Evolutionary conservation across 352 stramenopile species (phyloP).

Genomic region (Phytophthora quininea): DNA sequence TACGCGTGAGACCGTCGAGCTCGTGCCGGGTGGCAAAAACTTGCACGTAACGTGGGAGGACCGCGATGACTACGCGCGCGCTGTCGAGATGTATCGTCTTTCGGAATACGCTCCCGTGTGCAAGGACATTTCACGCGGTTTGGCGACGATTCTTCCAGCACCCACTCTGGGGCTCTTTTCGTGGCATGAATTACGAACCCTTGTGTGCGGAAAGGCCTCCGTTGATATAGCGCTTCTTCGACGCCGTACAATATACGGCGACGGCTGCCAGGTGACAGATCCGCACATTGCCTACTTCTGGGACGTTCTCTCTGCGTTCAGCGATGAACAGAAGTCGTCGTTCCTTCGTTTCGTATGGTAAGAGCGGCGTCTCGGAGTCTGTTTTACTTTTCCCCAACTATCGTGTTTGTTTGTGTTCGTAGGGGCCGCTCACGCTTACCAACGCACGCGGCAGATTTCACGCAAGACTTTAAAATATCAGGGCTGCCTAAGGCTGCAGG

Average conservation of each 20-base stretch:
- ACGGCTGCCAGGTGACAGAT: constrained; percentile 86
- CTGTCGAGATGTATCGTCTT: constrained; percentile 81
- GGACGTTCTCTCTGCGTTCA: constrained; percentile 89
- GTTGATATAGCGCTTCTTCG: constrained; percentile 90
- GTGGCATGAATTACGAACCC: constrained; percentile 88
- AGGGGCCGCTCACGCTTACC: constrained; percentile 89
- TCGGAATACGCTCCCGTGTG: constrained; percentile 83
- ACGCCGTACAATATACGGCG: constrained; percentile 89
- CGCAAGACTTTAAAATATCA: constrained; percentile 91
- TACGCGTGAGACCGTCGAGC: constrained; percentile 74
- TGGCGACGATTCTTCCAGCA: constrained; percentile 88
- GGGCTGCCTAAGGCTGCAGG: constrained; percentile 78
- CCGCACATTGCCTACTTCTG: constrained; percentile 92
- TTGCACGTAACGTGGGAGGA: constrained; percentile 92
- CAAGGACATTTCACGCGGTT: constrained; percentile 70
- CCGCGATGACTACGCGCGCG: constrained; percentile 79
- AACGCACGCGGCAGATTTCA: constrained; percentile 87
- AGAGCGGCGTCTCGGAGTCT: constrained; percentile 1
- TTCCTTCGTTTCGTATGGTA: constrained; percentile 91
- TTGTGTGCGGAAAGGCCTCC: constrained; percentile 90
- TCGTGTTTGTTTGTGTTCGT: constrained; percentile 9
- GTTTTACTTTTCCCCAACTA: constrained; percentile 11
- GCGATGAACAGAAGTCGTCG: constrained; percentile 88
- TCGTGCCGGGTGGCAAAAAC: constrained; percentile 78
- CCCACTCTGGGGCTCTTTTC: constrained; percentile 84